Percentiles rank a stretch among this genome's conserved stretches.
Evolutionary conservation across 306 rosid species (phyloP).

Genomic region (Inga laurina): DNA sequence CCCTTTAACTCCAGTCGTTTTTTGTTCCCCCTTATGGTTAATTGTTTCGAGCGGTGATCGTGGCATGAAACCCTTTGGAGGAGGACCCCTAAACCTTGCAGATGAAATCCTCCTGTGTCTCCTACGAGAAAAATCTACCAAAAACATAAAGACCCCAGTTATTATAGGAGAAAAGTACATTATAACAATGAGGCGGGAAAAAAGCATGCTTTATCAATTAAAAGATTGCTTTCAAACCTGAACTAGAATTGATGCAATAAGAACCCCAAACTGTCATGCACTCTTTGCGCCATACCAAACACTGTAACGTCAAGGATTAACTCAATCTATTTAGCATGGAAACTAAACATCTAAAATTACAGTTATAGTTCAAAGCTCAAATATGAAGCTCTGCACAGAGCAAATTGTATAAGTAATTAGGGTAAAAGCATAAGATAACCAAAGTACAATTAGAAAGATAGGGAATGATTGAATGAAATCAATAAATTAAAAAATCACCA

Average conservation of each 20-base stretch:
- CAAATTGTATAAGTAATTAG: not conserved
- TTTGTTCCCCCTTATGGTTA: slow-evolving; percentile 45
- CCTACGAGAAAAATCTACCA: slow-evolving; percentile 68
- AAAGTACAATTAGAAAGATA: not conserved
- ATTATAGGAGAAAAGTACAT: slow-evolving; percentile 13
- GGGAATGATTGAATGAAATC: slow-evolving; percentile 11
- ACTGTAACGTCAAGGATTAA: slow-evolving; percentile 46
- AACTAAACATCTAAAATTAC: not conserved
- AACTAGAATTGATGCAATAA: slow-evolving; percentile 49
- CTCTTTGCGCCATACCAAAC: slow-evolving; percentile 50
- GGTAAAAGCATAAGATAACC: not conserved
- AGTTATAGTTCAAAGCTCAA: slow-evolving; percentile 22
- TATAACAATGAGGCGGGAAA: slow-evolving; percentile 2
- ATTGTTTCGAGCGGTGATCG: slow-evolving; percentile 41
- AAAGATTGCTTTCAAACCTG: slow-evolving; percentile 52
- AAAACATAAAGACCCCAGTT: slow-evolving; percentile 14
- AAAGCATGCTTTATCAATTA: not conserved
- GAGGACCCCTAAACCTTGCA: slow-evolving; percentile 53
- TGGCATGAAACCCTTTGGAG: slow-evolving; percentile 60
- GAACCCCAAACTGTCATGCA: slow-evolving; percentile 47
- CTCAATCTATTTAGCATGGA: slow-evolving; percentile 21
- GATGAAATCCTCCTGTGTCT: slow-evolving; percentile 54
- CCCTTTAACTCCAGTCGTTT: slow-evolving; percentile 43
- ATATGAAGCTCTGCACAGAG: slow-evolving; percentile 1
- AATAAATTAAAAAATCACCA: not conserved